These are phyloP conservation scores for Tylopilus orsonianus DNA, from an alignment of 1,284 basidiomycete genomes.

Conservation along the genomic window DNA sequence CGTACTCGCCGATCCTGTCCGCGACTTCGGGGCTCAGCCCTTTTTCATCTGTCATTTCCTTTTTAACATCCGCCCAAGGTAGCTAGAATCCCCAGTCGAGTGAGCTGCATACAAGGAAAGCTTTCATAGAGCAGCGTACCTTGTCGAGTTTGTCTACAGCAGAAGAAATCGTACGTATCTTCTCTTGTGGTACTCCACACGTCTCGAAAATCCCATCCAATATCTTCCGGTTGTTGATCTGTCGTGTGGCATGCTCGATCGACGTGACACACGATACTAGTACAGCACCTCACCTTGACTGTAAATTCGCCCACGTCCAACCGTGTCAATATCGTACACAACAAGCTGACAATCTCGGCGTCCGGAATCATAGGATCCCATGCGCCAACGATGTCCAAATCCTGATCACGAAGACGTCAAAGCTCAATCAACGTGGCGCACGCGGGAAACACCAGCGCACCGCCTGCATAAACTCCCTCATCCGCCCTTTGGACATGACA, in stretches of 20 bases:
- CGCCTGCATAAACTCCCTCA: constrained; percentile 99
- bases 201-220: constrained; percentile 97
- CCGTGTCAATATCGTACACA: constrained; percentile 80
- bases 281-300: constrained; percentile 69
- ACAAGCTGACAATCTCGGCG: constrained; percentile 84
- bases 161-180: constrained; percentile 93
- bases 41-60: constrained; percentile 97
- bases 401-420: constrained; percentile 47
- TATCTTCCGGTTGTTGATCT: constrained; percentile 97
- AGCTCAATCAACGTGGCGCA: background rate
- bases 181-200: constrained; percentile 91
- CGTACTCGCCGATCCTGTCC: constrained; percentile 96
- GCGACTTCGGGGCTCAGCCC: constrained; percentile 83
- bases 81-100: constrained; percentile 41
- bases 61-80: constrained; percentile 90
- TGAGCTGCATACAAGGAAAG: background rate
- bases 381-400: constrained; percentile 93
- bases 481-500: constrained; percentile 96
- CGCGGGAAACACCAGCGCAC: constrained; percentile 44
- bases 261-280: background rate
- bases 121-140: constrained; percentile 41
- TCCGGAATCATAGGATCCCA: constrained; percentile 99
- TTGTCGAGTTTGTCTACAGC: constrained; percentile 99
- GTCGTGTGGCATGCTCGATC: constrained; percentile 3
- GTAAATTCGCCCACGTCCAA: constrained; percentile 93